Percentiles rank a stretch among this genome's conserved stretches.
Evolutionary conservation across 2,329 filamentous ascomycete species (phyloP).

Genomic region (Arthrobotrys pseudoclavata): DNA sequence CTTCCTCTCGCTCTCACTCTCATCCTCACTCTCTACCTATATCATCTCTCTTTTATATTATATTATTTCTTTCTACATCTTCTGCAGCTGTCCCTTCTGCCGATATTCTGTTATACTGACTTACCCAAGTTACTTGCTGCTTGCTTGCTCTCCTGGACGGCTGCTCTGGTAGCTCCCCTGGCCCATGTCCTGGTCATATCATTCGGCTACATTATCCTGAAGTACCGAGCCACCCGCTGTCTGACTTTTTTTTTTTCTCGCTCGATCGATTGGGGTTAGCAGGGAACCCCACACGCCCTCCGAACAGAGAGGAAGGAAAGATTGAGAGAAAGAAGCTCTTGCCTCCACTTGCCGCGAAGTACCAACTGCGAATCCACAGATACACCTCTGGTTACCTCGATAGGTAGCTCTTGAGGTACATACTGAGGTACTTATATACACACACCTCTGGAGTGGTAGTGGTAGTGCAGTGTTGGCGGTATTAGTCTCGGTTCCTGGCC

Average conservation of each 20-base stretch:
- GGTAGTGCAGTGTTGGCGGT: neutral
- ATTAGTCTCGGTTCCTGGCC: neutral
- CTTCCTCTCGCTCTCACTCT: neutral
- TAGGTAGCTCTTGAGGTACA: too few relatives aligned
- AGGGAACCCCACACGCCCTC: conserved; percentile 9
- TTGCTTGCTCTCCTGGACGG: neutral
- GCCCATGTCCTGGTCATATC: conserved; percentile 48
- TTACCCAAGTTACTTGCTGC: neutral
- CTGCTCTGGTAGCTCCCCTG: conserved; percentile 17
- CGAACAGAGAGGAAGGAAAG: neutral
- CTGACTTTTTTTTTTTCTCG: conserved; percentile 13
- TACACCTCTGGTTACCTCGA: neutral
- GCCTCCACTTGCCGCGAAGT: conserved; percentile 5
- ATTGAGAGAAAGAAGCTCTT: conserved; percentile 5
- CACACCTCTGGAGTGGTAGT: neutral
- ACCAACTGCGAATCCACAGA: neutral
- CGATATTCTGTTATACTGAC: too few relatives aligned
- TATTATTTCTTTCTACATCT: neutral
- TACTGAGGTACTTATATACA: neutral
- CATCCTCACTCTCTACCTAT: neutral
- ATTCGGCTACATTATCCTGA: conserved; percentile 55
- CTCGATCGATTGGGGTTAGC: conserved; percentile 20
- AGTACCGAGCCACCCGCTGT: conserved; percentile 57
- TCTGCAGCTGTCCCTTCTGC: neutral
- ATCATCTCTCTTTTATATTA: neutral